Percentiles rank a stretch among this genome's conserved stretches.
Conservation (phyloP, 2,329 filamentous ascomycete genomes). For the Aureobasidium melanogenum region DNA sequence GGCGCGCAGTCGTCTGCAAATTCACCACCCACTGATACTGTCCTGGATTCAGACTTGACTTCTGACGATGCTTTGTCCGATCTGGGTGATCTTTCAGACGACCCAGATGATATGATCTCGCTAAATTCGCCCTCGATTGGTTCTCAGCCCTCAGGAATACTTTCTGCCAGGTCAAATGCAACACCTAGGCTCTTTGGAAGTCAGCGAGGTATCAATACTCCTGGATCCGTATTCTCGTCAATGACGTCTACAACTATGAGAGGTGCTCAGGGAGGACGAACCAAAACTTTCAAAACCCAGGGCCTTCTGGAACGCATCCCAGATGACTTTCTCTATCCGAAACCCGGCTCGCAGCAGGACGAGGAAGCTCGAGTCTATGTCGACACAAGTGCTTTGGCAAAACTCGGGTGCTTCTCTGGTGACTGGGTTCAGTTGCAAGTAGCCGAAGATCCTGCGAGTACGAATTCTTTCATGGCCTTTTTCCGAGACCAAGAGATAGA, state of each 20-base stretch:
- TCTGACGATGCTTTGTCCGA: constrained; percentile 28
- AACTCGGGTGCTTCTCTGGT: constrained; percentile 92
- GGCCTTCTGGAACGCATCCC: constrained; percentile 65
- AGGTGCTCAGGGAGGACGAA: constrained; percentile 56
- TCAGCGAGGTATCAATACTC: constrained; percentile 69
- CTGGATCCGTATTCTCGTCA: constrained; percentile 80
- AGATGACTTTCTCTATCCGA: constrained; percentile 73
- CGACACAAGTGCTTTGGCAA: constrained; percentile 73
- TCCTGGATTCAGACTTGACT: constrained; percentile 25
- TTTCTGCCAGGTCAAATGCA: constrained; percentile 70
- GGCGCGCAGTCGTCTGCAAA: constrained; percentile 15
- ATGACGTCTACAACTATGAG: constrained; percentile 78
- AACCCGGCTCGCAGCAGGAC: constrained; percentile 75
- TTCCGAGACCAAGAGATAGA: constrained; percentile 40
- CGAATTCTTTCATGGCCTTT: constrained; percentile 37
- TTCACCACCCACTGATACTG: constrained; percentile 12
- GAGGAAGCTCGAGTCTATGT: constrained; percentile 82
- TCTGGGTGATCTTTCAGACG: constrained; percentile 76
- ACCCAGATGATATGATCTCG: constrained; percentile 91
- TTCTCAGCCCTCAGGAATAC: constrained; percentile 66
- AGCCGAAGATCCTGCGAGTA: constrained; percentile 56
- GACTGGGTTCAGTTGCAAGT: constrained; percentile 89
- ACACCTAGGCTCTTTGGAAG: constrained; percentile 69
- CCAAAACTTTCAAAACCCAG: constrained; percentile 76
- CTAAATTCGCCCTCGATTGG: constrained; percentile 70